A percentile compares a stretch with the other conserved stretches of the same genome.
Conservation (phyloP, 2,329 filamentous ascomycete genomes). For the Macrophomina pseudophaseolina region DNA sequence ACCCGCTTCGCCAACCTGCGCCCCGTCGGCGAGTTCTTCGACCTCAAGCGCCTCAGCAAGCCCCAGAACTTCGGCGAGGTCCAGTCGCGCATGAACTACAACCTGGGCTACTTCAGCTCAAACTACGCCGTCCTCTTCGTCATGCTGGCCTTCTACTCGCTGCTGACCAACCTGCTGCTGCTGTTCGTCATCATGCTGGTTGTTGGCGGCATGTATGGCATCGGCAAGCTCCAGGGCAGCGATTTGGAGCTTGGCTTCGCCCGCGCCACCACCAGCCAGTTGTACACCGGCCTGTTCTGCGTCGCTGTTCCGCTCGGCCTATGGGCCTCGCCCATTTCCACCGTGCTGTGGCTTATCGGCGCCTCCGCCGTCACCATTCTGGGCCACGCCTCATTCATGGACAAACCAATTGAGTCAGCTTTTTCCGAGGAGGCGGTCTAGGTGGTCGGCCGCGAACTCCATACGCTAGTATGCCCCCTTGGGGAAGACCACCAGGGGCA, state of each 20-base stretch:
- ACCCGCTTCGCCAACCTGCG: constrained; percentile 90
- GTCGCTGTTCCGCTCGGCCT: constrained; percentile 84
- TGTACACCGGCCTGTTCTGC: constrained; percentile 87
- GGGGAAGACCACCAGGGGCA: constrained; percentile 99
- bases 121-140: constrained; percentile 95
- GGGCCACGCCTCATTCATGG: constrained; percentile 93
- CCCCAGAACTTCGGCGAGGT: constrained; percentile 88
- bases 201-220: constrained; percentile 84
- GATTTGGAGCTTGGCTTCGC: constrained; percentile 87
- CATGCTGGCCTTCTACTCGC: constrained; percentile 94
- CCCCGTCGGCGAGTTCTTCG: constrained; percentile 90
- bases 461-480: constrained; percentile 77
- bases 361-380: constrained; percentile 92
- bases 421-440: constrained; percentile 99
- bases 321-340: constrained; percentile 81
- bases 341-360: constrained; percentile 93
- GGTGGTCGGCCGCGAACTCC: constrained; percentile 99
- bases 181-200: constrained; percentile 93
- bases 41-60: constrained; percentile 94
- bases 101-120: constrained; percentile 95
- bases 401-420: constrained; percentile 99
- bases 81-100: constrained; percentile 95
- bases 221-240: constrained; percentile 85
- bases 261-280: constrained; percentile 85
- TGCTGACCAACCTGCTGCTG: constrained; percentile 84